These are phyloP conservation scores for Boletus coccyginus DNA, from an alignment of 768 basidiomycete species.

Conservation along the genomic window DNA sequence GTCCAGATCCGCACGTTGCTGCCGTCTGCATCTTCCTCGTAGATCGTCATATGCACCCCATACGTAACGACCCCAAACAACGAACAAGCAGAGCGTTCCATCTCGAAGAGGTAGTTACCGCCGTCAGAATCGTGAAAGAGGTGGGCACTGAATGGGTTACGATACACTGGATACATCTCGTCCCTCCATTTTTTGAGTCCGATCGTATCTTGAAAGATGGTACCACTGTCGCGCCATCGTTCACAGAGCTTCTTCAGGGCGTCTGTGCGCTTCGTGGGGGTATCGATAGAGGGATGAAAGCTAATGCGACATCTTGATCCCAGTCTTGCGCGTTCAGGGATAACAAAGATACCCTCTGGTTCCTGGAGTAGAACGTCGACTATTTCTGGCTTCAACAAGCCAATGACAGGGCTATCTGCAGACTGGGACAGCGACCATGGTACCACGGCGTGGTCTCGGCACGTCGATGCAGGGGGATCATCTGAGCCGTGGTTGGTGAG, in stretches of 20 bases:
- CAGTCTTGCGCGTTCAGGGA: constrained; percentile 33
- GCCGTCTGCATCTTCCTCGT: constrained; percentile 39
- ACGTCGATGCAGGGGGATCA: constrained; percentile 26
- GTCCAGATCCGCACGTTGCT: constrained; percentile 69
- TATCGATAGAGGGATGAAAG: constrained; percentile 51
- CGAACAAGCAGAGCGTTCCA: constrained; percentile 87
- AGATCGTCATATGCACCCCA: constrained; percentile 88
- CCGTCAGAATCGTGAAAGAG: constrained; percentile 36
- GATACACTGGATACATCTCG: constrained; percentile 80
- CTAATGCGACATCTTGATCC: constrained; percentile 35
- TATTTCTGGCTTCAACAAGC: constrained; percentile 57
- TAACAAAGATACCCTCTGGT: constrained; percentile 40
- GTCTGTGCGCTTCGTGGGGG: constrained; percentile 55
- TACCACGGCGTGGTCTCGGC: constrained; percentile 43
- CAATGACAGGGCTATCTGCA: constrained; percentile 53
- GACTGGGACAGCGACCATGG: constrained; percentile 55
- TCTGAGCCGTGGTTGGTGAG: constrained; percentile 27
- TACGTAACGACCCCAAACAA: constrained; percentile 90
- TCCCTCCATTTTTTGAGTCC: constrained; percentile 79
- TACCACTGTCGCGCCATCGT: constrained; percentile 66
- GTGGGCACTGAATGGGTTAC: constrained; percentile 57
- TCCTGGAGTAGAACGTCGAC: constrained; percentile 54
- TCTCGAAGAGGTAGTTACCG: constrained; percentile 74
- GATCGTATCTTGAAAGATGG: constrained; percentile 58
- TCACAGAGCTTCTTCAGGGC: constrained; percentile 67